Conservation (phyloP, 768 basidiomycete species). For the Lactifluus rugatus region DNA sequence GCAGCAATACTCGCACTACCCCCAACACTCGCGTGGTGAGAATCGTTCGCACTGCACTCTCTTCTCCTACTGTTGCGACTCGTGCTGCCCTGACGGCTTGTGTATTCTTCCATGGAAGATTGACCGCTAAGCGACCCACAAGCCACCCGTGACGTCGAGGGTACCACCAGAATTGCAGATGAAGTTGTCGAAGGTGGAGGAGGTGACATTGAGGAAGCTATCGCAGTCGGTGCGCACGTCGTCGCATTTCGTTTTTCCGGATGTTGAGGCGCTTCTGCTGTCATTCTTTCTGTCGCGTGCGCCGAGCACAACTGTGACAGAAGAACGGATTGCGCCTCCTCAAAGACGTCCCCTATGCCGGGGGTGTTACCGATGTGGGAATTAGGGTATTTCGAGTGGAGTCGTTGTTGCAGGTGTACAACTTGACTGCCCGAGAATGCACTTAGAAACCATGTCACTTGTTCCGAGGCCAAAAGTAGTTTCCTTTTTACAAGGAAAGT, state of each 20-base stretch:
- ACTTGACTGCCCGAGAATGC: not conserved
- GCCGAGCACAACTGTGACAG: not conserved
- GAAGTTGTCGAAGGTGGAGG: not conserved
- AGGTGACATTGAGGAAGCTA: not conserved
- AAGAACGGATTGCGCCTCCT: not conserved
- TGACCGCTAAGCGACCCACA: constrained; percentile 31
- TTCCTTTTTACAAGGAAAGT: not conserved
- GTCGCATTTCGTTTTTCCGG: not conserved
- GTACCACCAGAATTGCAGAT: not conserved
- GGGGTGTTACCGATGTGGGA: not conserved
- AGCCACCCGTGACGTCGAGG: not conserved
- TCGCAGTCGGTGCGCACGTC: not conserved
- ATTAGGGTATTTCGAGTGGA: not conserved
- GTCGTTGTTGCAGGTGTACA: not conserved
- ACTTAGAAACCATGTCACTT: not conserved
- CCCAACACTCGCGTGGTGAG: constrained; percentile 39
- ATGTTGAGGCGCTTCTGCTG: not conserved
- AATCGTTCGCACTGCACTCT: constrained; percentile 70
- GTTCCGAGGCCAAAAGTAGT: not conserved
- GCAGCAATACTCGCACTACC: constrained; percentile 23
- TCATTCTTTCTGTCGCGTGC: not conserved
- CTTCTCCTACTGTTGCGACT: constrained; percentile 59
- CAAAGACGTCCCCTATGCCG: not conserved
- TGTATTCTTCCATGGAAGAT: constrained; percentile 23
- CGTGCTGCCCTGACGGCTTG: too few relatives aligned